A percentile compares a stretch with the other conserved stretches of the same genome.
Conservation (phyloP, 2,329 filamentous ascomycete genomes). For the Botryotinia calthae region DNA sequence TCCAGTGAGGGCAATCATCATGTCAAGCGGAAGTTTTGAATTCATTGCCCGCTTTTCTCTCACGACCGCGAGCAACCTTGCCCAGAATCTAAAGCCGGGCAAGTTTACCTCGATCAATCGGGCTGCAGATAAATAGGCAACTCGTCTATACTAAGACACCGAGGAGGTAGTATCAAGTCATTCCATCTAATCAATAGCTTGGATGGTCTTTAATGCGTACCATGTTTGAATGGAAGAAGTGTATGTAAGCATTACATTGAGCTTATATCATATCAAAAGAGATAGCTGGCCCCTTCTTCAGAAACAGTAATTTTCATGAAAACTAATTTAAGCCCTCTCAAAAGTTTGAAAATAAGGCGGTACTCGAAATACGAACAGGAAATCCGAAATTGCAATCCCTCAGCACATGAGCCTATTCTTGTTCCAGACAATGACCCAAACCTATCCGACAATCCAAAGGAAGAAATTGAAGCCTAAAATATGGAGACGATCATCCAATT, state of each 20-base stretch:
- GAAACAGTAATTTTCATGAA: not conserved
- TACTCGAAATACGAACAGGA: not conserved
- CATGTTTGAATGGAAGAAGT: not conserved
- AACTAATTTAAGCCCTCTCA: not conserved
- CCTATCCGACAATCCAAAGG: not conserved
- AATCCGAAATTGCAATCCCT: not conserved
- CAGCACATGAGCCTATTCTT: not conserved
- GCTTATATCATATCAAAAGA: not conserved
- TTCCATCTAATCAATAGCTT: not conserved
- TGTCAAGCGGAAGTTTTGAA: not conserved
- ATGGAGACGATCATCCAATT: not conserved
- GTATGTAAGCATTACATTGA: not conserved
- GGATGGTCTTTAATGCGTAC: not conserved
- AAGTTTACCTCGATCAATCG: not conserved
- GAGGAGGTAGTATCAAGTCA: not conserved
- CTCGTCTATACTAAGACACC: not conserved
- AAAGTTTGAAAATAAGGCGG: not conserved
- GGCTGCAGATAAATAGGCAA: not conserved
- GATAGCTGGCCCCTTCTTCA: not conserved
- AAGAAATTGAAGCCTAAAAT: not conserved
- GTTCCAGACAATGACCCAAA: not conserved
- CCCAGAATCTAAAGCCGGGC: not conserved
- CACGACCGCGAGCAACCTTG: not conserved
- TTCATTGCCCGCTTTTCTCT: not conserved
- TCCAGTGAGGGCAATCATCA: no score